phyloP scores from a whole-genome alignment of 345 rosid species.

The Geranium rotundifolium region DNA sequence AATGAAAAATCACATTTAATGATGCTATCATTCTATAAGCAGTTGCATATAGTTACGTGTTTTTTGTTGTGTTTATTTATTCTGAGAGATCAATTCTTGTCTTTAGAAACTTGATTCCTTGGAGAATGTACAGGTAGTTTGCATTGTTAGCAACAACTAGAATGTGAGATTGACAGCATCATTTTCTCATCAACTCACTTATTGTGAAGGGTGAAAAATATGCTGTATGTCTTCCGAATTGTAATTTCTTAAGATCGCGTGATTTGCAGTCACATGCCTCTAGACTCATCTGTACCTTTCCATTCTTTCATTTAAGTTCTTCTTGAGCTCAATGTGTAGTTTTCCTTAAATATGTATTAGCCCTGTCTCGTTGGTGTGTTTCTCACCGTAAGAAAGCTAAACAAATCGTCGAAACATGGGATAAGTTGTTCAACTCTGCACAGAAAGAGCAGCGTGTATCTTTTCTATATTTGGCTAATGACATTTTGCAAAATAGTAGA shows the following conservation, averaged over 20 bases:
- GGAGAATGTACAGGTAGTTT: too few species aligned
- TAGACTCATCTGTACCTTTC: not conserved
- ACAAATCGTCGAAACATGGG: conserved; percentile 69
- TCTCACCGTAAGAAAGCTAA: conserved; percentile 61
- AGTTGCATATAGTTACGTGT: too few species aligned
- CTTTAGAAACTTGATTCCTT: not conserved
- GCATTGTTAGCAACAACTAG: not conserved
- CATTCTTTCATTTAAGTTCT: not conserved
- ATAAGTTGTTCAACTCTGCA: conserved; percentile 48
- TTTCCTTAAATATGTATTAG: conserved; percentile 20
- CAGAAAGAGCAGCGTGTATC: conserved; percentile 58
- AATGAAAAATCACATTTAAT: not conserved
- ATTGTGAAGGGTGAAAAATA: not conserved
- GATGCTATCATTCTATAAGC: not conserved
- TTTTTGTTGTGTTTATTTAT: too few species aligned
- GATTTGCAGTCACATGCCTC: not conserved
- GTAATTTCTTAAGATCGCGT: not conserved
- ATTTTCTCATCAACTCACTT: not conserved
- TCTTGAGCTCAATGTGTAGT: not conserved
- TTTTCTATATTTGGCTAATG: conserved; percentile 62
- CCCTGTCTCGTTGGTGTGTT: conserved; percentile 67
- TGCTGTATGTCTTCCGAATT: not conserved
- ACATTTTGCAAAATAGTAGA: conserved; percentile 66
- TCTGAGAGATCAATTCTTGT: not conserved
- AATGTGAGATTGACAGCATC: not conserved